Base-by-base conservation (phyloP, 2,329 filamentous ascomycete species). In the Gliomastix tumulicola region DNA sequence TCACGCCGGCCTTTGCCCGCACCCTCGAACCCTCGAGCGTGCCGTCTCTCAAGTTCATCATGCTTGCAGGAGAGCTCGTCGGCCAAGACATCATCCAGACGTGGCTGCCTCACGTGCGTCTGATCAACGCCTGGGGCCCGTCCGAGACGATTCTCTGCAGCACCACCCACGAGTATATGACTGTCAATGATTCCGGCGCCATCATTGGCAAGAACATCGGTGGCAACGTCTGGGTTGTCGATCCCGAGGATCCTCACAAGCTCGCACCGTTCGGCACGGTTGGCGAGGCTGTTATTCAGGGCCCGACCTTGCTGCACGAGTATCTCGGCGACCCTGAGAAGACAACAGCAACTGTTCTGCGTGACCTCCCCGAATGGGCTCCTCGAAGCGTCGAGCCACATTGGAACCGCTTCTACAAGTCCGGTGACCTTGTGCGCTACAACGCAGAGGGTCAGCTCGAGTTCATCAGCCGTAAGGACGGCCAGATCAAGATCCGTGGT, bases 271-370 rank as follows among this genome's bases (percentile, higher is more conserved):
- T 55, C 9, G 53, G 49, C 4, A 34, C 30, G 4, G 18, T 48
- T 3, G 66, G 65, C n/a, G 66, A 70, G 45, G 55, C 68, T n/a
- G 47, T 66, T 7, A 53, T 72, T 25, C 64, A 65, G 41, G 69
- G 69, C 2, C 69, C 69, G 3, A 63, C 68, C 18, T 65, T 79
- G 13, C 72, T 69, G 16, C 59, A 66, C n/a, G 71, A 71, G 18
- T 79, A 79, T 40, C 53, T 76, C 27, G 67, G 69, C 39, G 66
- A 76, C 30, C 55, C 57, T 1, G 57, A 63, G 33, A 72, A 71
- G 48, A 76, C 74, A 0, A 57, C 56, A 12, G 61, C 59, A 18
- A 61, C 59, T 1, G 79, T 78, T 41, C 63, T 78, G 11, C 17
- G 32, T 51, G 55, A 68, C 34, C 68, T 66, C 8, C 15, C 30